Percentiles rank a stretch among this genome's conserved stretches.
Conservation (phyloP, 148 eudicot genomes). For the Linanthus parryae region DNA sequence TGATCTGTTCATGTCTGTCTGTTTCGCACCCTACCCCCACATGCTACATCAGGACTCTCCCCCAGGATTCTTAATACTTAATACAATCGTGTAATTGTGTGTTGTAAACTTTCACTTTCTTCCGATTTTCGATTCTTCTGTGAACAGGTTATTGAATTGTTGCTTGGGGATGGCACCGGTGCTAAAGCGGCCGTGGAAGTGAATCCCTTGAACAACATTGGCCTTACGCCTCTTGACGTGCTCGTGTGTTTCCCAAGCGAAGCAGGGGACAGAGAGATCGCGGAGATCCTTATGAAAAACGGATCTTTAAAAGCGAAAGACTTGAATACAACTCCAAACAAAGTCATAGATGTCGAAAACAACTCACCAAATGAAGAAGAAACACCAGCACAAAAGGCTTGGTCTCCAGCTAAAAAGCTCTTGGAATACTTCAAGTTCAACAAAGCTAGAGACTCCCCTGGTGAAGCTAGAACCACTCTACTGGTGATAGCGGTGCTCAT, state of each 20-base stretch:
- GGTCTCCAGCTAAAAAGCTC: slow-evolving; percentile 10
- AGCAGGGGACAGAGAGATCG: slow-evolving; percentile 48
- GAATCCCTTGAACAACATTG: slow-evolving; percentile 32
- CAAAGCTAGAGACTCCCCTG: slow-evolving; percentile 41
- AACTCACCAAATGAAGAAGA: no score
- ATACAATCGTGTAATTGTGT: not conserved
- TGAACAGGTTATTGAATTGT: slow-evolving; percentile 31
- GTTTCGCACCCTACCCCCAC: not conserved
- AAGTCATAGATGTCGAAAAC: no score
- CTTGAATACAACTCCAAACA: no score
- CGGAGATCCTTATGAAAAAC: slow-evolving; percentile 22
- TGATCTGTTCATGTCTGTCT: not conserved
- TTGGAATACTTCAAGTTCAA: slow-evolving; percentile 44
- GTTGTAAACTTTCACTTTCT: no score
- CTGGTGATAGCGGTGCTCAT: slow-evolving; percentile 46
- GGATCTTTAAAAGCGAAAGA: slow-evolving; percentile 31
- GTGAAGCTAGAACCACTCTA: slow-evolving; percentile 36
- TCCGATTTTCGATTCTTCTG: no score
- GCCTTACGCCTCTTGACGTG: slow-evolving; percentile 41
- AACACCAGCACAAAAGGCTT: no score
- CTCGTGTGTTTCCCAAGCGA: slow-evolving; percentile 32
- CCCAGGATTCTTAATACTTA: not conserved
- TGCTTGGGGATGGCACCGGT: slow-evolving; percentile 12
- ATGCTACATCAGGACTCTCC: not conserved
- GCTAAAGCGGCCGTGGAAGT: slow-evolving; percentile 17